Conservation (phyloP, 495 filamentous ascomycete genomes). For the Penicillium goetzii region DNA sequence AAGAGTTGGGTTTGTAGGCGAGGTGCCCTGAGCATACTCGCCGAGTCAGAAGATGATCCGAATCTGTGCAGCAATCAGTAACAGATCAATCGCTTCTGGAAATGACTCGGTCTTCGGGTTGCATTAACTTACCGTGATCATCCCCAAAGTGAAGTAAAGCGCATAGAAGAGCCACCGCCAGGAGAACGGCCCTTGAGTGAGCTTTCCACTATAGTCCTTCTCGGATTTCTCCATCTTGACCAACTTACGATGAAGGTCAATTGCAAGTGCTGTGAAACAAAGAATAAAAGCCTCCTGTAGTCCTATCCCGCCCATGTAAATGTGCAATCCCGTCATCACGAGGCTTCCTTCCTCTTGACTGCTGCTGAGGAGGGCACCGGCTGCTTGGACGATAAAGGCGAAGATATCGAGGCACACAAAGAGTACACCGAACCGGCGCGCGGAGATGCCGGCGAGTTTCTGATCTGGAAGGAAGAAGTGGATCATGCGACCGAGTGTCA, state of each 20-base stretch:
- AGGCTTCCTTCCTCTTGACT: constrained; percentile 20
- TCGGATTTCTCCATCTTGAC: constrained; percentile 45
- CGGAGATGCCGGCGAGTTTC: constrained; percentile 51
- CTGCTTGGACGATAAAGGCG: constrained; percentile 64
- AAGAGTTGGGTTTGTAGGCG: constrained; percentile 44
- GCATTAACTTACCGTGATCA: constrained; percentile 56
- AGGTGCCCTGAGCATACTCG: constrained; percentile 53
- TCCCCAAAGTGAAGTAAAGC: constrained; percentile 52
- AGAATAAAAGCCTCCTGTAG: constrained; percentile 64
- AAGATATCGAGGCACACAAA: constrained; percentile 68
- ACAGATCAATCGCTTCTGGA: constrained; percentile 21
- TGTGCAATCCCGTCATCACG: constrained; percentile 53
- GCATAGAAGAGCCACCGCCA: constrained; percentile 53
- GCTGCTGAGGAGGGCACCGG: constrained; percentile 45
- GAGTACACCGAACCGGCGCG: constrained; percentile 36
- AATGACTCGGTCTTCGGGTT: background rate
- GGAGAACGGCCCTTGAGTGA: constrained; percentile 19
- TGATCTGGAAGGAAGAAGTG: constrained; percentile 48
- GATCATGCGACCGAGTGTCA: constrained; percentile 65
- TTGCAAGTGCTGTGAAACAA: constrained; percentile 50
- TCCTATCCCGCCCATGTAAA: constrained; percentile 58
- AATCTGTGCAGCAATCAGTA: constrained; percentile 15
- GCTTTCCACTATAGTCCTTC: constrained; percentile 12
- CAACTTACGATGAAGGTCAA: constrained; percentile 50
- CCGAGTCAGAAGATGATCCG: constrained; percentile 60